Evolutionary conservation across 129 eudicot genomes (phyloP).

Genomic region (Escallonia rubra): DNA sequence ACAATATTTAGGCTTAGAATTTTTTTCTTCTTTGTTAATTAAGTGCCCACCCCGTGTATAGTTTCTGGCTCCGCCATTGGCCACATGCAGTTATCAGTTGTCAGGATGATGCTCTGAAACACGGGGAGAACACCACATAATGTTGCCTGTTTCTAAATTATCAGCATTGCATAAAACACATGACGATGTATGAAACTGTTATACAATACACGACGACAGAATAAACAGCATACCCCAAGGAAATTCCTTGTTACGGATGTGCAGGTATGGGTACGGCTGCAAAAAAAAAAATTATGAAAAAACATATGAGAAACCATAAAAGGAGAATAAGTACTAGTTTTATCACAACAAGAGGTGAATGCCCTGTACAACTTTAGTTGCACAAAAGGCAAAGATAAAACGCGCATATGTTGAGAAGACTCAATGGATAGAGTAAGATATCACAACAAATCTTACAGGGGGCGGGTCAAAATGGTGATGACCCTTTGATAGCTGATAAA

Average conservation of each 20-base stretch:
- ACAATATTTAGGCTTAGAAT: too few species aligned
- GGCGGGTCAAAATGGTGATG: slow-evolving; percentile 79
- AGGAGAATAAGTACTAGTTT: not conserved
- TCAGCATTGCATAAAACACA: too few species aligned
- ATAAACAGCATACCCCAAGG: slow-evolving; percentile 72
- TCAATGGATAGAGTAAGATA: not conserved
- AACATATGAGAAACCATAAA: slow-evolving; percentile 5
- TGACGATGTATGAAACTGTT: not conserved
- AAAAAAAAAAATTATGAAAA: slow-evolving; percentile 6
- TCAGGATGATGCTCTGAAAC: not conserved
- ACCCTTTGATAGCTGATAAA: slow-evolving; percentile 65
- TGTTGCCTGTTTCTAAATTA: too few species aligned
- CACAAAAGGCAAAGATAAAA: too few species aligned
- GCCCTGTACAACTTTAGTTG: not conserved
- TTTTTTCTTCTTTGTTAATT: too few species aligned
- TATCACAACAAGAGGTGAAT: too few species aligned
- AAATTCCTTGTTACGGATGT: slow-evolving; percentile 94
- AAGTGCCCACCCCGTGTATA: too few species aligned
- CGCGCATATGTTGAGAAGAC: too few species aligned
- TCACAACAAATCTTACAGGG: slow-evolving; percentile 49
- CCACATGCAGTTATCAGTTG: too few species aligned
- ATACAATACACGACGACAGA: not conserved
- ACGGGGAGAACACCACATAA: too few species aligned
- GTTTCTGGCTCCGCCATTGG: too few species aligned
- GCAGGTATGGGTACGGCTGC: slow-evolving; percentile 81